These are phyloP conservation scores for Lachancea kluyveri DNA, from an alignment of 805 yeast genomes.

Conservation along the genomic window DNA sequence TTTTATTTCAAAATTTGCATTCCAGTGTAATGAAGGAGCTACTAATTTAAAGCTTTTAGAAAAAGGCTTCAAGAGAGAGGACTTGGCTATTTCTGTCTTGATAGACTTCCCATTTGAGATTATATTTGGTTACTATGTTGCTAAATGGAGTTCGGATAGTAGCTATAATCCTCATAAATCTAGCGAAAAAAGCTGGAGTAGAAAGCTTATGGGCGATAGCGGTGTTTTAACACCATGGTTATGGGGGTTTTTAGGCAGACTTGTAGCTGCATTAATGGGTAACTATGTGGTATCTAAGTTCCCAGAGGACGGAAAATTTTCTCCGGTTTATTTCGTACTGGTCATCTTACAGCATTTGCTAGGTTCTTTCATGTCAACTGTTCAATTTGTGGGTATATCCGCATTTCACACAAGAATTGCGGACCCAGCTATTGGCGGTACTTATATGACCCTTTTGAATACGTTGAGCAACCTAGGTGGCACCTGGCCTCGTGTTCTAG, in stretches of 20 bases:
- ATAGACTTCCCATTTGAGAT: slow-evolving; percentile 96
- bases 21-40: slow-evolving; percentile 94
- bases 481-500: slow-evolving; percentile 90
- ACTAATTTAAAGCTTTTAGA: slow-evolving; percentile 88
- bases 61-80: slow-evolving; percentile 89
- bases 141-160: slow-evolving; percentile 67
- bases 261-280: slow-evolving; percentile 69
- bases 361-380: slow-evolving; percentile 88
- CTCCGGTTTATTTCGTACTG: slow-evolving; percentile 49
- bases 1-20: slow-evolving; percentile 79
- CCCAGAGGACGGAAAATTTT: slow-evolving; percentile 51
- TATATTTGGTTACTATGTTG: slow-evolving; percentile 91
- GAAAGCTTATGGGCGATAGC: slow-evolving; percentile 26
- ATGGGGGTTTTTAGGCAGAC: slow-evolving; percentile 75
- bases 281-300: slow-evolving; percentile 65
- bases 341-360: slow-evolving; percentile 78
- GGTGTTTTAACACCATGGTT: slow-evolving; percentile 86
- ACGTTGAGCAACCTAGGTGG: slow-evolving; percentile 93
- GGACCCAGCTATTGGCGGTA: slow-evolving; percentile 94
- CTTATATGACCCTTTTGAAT: slow-evolving; percentile 94
- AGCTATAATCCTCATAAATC: slow-evolving; percentile 6
- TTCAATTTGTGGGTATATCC: slow-evolving; percentile 89
- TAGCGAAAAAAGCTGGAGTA: no score
- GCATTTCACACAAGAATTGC: slow-evolving; percentile 95
- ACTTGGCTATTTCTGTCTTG: slow-evolving; percentile 83